Conservation (phyloP, 257 asterid genomes). For the Plantago ovata region DNA sequence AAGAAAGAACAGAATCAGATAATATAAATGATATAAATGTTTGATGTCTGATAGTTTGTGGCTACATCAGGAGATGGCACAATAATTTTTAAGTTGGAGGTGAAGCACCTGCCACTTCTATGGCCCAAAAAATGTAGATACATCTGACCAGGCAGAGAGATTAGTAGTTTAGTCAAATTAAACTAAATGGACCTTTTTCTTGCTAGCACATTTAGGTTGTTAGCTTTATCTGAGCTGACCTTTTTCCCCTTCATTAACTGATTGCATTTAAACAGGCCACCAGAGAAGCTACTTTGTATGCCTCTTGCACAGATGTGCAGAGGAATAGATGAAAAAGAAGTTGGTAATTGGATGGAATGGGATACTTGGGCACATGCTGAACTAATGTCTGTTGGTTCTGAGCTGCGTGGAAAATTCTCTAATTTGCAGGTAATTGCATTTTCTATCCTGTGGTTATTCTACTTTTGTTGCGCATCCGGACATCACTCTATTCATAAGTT, state of each 20-base stretch:
- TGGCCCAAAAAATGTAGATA: too few species aligned
- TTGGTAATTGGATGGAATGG: slow-evolving; percentile 61
- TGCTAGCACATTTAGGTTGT: too few species aligned
- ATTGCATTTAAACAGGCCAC: slow-evolving; percentile 50
- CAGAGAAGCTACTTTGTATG: slow-evolving; percentile 48
- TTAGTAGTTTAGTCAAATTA: too few species aligned
- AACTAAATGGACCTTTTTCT: too few species aligned
- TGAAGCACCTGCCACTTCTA: too few species aligned
- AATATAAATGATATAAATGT: too few species aligned
- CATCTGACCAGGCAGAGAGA: too few species aligned
- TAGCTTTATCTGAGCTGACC: too few species aligned
- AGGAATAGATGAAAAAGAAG: slow-evolving; percentile 24
- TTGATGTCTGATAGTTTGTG: too few species aligned
- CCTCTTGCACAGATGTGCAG: slow-evolving; percentile 39
- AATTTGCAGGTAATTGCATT: slow-evolving; percentile 63
- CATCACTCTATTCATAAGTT: neutral
- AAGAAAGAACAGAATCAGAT: too few species aligned
- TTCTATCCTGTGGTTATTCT: slow-evolving; percentile 7
- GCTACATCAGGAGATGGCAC: too few species aligned
- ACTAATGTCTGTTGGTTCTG: slow-evolving; percentile 79
- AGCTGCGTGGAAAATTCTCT: slow-evolving; percentile 61
- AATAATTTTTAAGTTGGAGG: too few species aligned
- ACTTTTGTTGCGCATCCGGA: neutral
- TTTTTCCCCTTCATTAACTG: slow-evolving; percentile 9
- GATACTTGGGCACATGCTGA: slow-evolving; percentile 85